Evolutionary conservation across 1,139 yeast genomes (phyloP), one percentile per base, ranked within the genome.

Genomic region (Protomyces inouyei): DNA sequence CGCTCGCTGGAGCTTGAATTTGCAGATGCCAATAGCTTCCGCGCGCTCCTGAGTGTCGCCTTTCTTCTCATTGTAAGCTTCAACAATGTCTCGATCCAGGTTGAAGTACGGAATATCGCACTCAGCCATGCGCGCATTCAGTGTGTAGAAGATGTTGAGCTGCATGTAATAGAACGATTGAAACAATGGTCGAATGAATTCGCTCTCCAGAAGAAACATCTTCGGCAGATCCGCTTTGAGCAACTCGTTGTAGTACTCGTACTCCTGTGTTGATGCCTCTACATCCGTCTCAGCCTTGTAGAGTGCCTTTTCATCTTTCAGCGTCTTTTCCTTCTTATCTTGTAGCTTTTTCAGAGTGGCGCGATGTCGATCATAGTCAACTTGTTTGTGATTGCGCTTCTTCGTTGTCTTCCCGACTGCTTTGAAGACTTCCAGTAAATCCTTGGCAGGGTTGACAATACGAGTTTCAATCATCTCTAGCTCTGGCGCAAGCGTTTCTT

Each of bases 111-210:
- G 97, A 69, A 93, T 93, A 78, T 93, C 91, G 87, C 92, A 85
- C 75, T 90, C 96, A 76, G 92, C 96, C 90, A 93, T 89, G 71
- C 88, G 83, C 72, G 82, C 87, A 79, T 88, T 92, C 69, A 93
- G 79, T 0, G 97, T 91, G 80, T 93, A 93, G 77, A 91, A 93
- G 67, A 93, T 90, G 79, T 93, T 93, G 78, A 93, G 83, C 78
- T 93, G 99, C 98, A 95, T 93, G 80, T 86, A 93, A 78, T 93
- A 93, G 76, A 93, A 86, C 67, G 95, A 86, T 71, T 92, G 95
- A 78, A 93, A 95, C 72, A 93, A 79, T 12, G 98, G 98, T 73
- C 85, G 86, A 74, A 93, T 92, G 74, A 93, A 90, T 71, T 91
- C 95, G 9, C 91, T 88, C 77, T 93, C 97, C 77, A 93, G 81